Evolutionary conservation across 1,139 yeast species (phyloP).

Genomic region (Blastobotrys buckinghamii): DNA sequence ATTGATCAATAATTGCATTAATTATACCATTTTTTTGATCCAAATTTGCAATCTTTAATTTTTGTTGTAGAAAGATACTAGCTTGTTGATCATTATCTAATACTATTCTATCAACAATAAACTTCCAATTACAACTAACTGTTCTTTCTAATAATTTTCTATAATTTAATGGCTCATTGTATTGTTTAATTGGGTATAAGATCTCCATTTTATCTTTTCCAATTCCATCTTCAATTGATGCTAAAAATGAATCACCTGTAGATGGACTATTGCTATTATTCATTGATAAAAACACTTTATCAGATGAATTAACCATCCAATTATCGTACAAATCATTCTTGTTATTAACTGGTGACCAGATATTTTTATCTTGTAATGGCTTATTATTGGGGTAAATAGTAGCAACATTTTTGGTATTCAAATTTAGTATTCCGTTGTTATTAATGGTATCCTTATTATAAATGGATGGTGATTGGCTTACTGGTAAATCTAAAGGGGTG

Average conservation of each 20-base stretch:
- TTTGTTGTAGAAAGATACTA: constrained; percentile 39
- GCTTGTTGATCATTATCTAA: constrained; percentile 38
- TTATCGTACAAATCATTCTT: too few relatives aligned
- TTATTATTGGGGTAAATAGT: not conserved
- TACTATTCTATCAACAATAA: constrained; percentile 34
- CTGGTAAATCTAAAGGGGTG: too few relatives aligned
- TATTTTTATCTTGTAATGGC: not conserved
- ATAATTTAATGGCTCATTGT: constrained; percentile 27
- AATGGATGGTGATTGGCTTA: too few relatives aligned
- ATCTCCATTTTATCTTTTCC: constrained; percentile 4
- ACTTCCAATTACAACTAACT: constrained; percentile 29
- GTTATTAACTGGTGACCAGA: constrained; percentile 1
- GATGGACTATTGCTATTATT: not conserved
- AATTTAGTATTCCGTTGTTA: not conserved
- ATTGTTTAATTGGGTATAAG: constrained; percentile 20
- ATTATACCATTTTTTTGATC: constrained; percentile 33
- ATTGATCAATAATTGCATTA: constrained; percentile 31
- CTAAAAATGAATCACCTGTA: not conserved
- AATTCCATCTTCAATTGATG: not conserved
- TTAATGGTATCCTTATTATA: not conserved
- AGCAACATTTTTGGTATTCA: not conserved
- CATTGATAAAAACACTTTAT: not conserved
- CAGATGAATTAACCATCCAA: too few relatives aligned
- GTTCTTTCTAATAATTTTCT: constrained; percentile 27
- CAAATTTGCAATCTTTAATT: constrained; percentile 33